Conservation (phyloP, 2,329 filamentous ascomycete genomes). For the Bertia moriformis region DNA sequence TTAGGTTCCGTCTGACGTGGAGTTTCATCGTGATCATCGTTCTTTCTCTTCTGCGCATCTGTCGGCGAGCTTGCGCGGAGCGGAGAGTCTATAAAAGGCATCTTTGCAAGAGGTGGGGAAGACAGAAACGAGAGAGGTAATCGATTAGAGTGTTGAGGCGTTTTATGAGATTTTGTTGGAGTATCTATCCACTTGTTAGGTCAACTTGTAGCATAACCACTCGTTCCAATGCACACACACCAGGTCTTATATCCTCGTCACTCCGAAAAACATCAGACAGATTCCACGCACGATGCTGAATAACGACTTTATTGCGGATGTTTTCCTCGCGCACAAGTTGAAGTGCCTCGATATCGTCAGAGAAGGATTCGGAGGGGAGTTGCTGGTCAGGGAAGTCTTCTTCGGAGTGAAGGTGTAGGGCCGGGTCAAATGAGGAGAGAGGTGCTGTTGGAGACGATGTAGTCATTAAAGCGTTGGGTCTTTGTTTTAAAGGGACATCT, state of each 20-base stretch:
- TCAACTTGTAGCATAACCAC: neutral
- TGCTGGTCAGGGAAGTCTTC: constrained; percentile 6
- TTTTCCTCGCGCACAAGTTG: constrained; percentile 14
- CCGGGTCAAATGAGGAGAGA: constrained; percentile 34
- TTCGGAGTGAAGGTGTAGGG: constrained; percentile 30
- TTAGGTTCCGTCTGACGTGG: constrained; percentile 2
- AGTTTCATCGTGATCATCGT: constrained; percentile 11
- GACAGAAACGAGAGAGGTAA: constrained; percentile 11
- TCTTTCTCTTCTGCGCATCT: constrained; percentile 21
- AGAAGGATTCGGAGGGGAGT: constrained; percentile 15
- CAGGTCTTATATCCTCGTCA: constrained; percentile 20
- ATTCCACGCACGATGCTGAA: constrained; percentile 24
- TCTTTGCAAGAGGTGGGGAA: constrained; percentile 15
- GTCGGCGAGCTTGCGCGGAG: constrained; percentile 16
- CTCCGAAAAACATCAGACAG: constrained; percentile 23
- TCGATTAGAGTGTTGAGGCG: constrained; percentile 4
- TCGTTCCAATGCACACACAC: constrained; percentile 9
- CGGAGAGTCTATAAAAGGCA: constrained; percentile 21
- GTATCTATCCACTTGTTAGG: constrained; percentile 13
- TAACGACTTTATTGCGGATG: constrained; percentile 17
- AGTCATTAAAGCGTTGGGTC: constrained; percentile 7
- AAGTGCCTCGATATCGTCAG: constrained; percentile 22
- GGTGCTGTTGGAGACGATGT: constrained; percentile 18
- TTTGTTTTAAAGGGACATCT: too few species aligned
- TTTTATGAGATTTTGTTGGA: constrained; percentile 15